Percentiles rank a stretch among this genome's conserved stretches.
These are phyloP conservation scores for Filosporella fistucella DNA, from an alignment of 495 filamentous ascomycete species.

Conservation along the genomic window DNA sequence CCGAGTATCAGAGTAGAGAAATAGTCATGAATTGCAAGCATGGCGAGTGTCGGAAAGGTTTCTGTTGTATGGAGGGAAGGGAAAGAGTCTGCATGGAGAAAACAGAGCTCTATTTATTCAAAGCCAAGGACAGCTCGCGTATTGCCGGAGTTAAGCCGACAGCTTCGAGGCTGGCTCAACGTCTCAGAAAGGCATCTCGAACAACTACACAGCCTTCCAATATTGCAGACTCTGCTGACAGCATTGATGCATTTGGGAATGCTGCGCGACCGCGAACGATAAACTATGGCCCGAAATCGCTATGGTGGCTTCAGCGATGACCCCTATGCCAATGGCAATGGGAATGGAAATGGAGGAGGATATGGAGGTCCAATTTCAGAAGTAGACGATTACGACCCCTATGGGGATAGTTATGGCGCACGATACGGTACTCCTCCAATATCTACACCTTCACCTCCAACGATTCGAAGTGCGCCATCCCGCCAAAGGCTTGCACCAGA, in stretches of 20 bases:
- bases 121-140: neutral
- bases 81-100: conserved; percentile 6
- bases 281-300: conserved; percentile 21
- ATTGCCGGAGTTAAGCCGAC: conserved; percentile 3
- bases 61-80: neutral
- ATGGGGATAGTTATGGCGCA: conserved; percentile 16
- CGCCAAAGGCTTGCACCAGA: conserved; percentile 12
- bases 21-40: conserved; percentile 3
- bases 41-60: neutral
- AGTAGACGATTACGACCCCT: conserved; percentile 23
- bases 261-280: too few species aligned
- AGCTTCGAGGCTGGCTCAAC: neutral
- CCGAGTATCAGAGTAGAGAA: neutral
- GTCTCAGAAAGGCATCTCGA: conserved; percentile 1
- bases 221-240: conserved; percentile 7
- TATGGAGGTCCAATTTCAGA: conserved; percentile 14
- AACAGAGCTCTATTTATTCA: neutral
- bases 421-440: conserved; percentile 18
- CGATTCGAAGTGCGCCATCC: conserved; percentile 1
- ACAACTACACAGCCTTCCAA: neutral
- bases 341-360: conserved; percentile 18
- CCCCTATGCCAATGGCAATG: conserved; percentile 17
- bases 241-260: too few species aligned
- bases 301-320: conserved; percentile 19
- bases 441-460: conserved; percentile 11